Evolutionary conservation across 129 eudicot genomes (phyloP).

Genomic region (Tagetes erecta): DNA sequence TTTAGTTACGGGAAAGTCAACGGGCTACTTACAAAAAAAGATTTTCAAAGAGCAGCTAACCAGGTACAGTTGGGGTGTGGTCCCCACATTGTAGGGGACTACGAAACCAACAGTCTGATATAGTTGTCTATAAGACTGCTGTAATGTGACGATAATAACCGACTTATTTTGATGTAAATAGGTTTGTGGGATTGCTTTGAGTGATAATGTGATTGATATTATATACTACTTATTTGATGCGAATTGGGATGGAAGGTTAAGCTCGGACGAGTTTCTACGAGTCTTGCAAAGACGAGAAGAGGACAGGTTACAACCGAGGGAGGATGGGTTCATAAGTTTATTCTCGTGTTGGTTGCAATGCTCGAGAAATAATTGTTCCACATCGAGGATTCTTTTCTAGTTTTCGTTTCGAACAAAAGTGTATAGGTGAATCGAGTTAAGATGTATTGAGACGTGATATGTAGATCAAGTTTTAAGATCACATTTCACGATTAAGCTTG

Average conservation of each 20-base stretch:
- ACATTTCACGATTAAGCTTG: constrained; percentile 4
- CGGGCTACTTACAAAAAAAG: constrained; percentile 72
- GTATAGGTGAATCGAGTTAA: not conserved
- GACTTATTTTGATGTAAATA: constrained; percentile 19
- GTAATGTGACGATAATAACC: not conserved
- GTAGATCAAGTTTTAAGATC: constrained; percentile 1
- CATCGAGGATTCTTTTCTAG: constrained; percentile 31
- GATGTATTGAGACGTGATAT: not conserved
- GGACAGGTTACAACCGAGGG: constrained; percentile 51
- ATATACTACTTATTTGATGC: constrained; percentile 73
- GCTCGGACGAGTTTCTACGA: constrained; percentile 81
- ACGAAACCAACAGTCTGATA: too few species aligned
- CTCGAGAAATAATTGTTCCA: constrained; percentile 47
- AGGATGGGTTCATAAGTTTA: constrained; percentile 50
- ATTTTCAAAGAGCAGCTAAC: constrained; percentile 71
- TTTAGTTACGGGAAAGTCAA: constrained; percentile 79
- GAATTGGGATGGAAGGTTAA: constrained; percentile 70
- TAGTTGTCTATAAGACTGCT: too few species aligned
- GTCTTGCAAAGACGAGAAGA: constrained; percentile 78
- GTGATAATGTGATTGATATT: constrained; percentile 61
- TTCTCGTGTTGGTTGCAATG: constrained; percentile 81
- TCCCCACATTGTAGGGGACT: too few species aligned
- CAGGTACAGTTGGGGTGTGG: constrained; percentile 35
- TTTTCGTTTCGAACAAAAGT: not conserved
- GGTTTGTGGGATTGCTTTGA: constrained; percentile 79